Evolutionary conservation across 345 rosid genomes (phyloP).

Genomic region (Ceriops tagal): DNA sequence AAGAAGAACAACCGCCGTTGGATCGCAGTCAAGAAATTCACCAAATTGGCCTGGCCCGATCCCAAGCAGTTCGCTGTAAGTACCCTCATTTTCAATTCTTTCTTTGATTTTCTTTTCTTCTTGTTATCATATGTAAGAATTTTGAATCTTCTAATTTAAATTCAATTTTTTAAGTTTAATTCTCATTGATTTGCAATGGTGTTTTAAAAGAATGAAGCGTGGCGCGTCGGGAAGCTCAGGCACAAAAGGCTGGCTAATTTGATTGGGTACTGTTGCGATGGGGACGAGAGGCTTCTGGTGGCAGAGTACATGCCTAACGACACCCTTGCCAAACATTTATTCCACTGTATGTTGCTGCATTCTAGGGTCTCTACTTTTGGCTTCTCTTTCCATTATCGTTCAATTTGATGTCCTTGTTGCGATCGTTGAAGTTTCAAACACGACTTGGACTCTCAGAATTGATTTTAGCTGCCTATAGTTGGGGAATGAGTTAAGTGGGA

Average conservation of each 20-base stretch:
- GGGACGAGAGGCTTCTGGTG: slow-evolving; percentile 88
- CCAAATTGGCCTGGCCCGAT: slow-evolving; percentile 85
- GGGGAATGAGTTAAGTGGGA: too few relatives aligned
- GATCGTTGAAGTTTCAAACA: not conserved
- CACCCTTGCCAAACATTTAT: slow-evolving; percentile 76
- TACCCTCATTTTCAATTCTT: too few relatives aligned
- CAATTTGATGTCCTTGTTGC: not conserved
- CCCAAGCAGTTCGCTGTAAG: slow-evolving; percentile 78
- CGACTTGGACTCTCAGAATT: too few relatives aligned
- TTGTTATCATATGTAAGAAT: not conserved
- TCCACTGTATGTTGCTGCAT: slow-evolving; percentile 64
- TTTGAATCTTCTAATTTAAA: not conserved
- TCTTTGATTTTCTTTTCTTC: not conserved
- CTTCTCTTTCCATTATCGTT: not conserved
- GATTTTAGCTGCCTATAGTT: too few relatives aligned
- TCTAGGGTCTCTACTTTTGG: not conserved
- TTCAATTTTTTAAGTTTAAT: not conserved
- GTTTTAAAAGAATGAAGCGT: slow-evolving; percentile 61
- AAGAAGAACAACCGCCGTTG: slow-evolving; percentile 41
- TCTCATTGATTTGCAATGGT: not conserved
- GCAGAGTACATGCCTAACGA: slow-evolving; percentile 89
- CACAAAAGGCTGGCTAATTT: slow-evolving; percentile 70
- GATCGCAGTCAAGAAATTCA: slow-evolving; percentile 79
- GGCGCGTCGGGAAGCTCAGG: slow-evolving; percentile 73
- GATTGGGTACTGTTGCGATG: slow-evolving; percentile 93